Evolutionary conservation across 2,329 filamentous ascomycete genomes (phyloP), one percentile per base, ranked within the genome.

Genomic region (Ampelomyces quisqualis): DNA sequence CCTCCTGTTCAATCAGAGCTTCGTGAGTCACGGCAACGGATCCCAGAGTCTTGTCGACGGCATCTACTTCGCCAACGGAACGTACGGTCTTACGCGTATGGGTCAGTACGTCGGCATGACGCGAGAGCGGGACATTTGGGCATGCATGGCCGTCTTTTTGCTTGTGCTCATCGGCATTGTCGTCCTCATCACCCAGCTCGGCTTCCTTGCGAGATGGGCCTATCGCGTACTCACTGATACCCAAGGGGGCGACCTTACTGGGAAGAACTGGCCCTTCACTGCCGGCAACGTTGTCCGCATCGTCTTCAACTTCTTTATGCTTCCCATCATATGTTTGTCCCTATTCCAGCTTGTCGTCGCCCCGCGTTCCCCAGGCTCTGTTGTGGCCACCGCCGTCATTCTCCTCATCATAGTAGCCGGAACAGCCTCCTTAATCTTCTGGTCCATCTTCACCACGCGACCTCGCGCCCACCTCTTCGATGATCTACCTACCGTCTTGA

Each of bases 1-100:
- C 4, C 79, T 98, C 45, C 86, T 97, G 77, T 97, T 97, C 74
- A 95, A 96, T 64, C 76, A 93, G 53, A 95, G 86, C 68, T 87
- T 95, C 57, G 84, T 94, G 45, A 85, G 81, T 58, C 73, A 84
- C 23, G 80, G 79, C 9, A 73, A 78, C 20, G 81, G 85, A 5
- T 84, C 79, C 48, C 75, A 82, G 48, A 85, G 80, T 49, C 67
- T 95, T 10, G 72, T 83, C 7, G 90, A 97, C 66, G 90, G 91
- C 24, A 79, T 98, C n/a, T 97, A 97, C 68, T 76, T 82, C 38
- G 84, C 84, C 31, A 84, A 89, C 58, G 84, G 82, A 21, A 82
- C 77, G 2, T 90, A 91, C 57, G 93, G 93, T 19, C 73, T 98
- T 34, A 84, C 93, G 47, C 77, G 79, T 33, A 77, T 93, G 56